These are phyloP conservation scores for Graphiopsis chlorocephala DNA, from an alignment of 2,329 filamentous ascomycete genomes.

Conservation along the genomic window DNA sequence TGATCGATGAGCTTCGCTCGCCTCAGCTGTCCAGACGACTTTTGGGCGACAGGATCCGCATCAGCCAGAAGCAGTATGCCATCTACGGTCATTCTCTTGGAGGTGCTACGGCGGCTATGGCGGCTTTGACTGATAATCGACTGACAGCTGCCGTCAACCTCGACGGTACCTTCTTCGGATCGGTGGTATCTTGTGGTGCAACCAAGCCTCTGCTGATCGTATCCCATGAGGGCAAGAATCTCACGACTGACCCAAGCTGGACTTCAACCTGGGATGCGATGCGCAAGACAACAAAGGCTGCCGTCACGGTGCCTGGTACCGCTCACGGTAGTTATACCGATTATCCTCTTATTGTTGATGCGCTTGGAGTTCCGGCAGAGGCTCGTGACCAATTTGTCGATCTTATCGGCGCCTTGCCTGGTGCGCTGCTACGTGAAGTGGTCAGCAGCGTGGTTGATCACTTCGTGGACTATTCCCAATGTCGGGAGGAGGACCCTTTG, in stretches of 20 bases:
- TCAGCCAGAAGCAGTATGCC: slow-evolving; percentile 30
- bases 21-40: neutral
- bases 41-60: slow-evolving; percentile 17
- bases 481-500: neutral
- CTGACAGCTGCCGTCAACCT: slow-evolving; percentile 42
- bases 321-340: slow-evolving; percentile 19
- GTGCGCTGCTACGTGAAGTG: slow-evolving; percentile 71
- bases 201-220: slow-evolving; percentile 10
- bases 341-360: slow-evolving; percentile 16
- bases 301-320: slow-evolving; percentile 6
- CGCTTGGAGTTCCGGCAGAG: slow-evolving; percentile 10
- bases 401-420: slow-evolving; percentile 69
- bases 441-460: slow-evolving; percentile 45
- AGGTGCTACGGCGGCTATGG: slow-evolving; percentile 37
- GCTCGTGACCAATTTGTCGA: slow-evolving; percentile 4
- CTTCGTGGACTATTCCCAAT: neutral
- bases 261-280: slow-evolving; percentile 9
- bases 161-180: slow-evolving; percentile 36
- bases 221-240: slow-evolving; percentile 8
- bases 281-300: slow-evolving; percentile 12
- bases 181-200: slow-evolving; percentile 8
- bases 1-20: slow-evolving; percentile 35
- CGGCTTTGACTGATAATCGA: slow-evolving; percentile 32
- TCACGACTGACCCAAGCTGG: slow-evolving; percentile 11
- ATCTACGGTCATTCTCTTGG: slow-evolving; percentile 38